Percentiles rank a stretch among this genome's conserved stretches.
phyloP scores from a whole-genome alignment of 257 asterid genomes.

The Solanum okadae region DNA sequence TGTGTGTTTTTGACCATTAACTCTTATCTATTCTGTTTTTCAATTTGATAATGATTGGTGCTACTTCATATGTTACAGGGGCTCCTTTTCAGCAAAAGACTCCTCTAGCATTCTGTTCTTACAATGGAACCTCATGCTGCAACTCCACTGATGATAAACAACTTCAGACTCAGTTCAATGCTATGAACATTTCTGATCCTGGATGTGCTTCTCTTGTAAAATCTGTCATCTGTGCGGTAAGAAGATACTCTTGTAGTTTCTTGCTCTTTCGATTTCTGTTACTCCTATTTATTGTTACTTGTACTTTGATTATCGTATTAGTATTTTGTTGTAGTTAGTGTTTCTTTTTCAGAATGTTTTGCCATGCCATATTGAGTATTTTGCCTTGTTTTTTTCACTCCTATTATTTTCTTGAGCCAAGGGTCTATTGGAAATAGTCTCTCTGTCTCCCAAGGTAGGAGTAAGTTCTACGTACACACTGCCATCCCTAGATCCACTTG shows the following conservation, averaged over 20 bases:
- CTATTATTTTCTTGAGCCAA: not conserved
- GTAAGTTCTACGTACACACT: not conserved
- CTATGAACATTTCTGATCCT: slow-evolving; percentile 59
- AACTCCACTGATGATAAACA: slow-evolving; percentile 37
- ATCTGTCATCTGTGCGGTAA: slow-evolving; percentile 70
- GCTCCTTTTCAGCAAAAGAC: slow-evolving; percentile 43
- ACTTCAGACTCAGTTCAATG: slow-evolving; percentile 37
- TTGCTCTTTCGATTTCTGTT: not conserved
- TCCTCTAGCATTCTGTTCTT: slow-evolving; percentile 52
- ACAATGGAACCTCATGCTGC: slow-evolving; percentile 74
- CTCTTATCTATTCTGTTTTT: not conserved
- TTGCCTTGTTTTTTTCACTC: not conserved
- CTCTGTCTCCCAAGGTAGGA: not conserved
- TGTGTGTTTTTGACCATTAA: not conserved
- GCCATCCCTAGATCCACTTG: not conserved
- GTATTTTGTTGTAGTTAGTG: not conserved
- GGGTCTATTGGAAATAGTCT: not conserved
- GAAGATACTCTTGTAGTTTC: not conserved
- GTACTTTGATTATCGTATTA: not conserved
- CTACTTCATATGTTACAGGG: slow-evolving; percentile 23
- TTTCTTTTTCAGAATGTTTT: not conserved
- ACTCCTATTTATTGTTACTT: not conserved
- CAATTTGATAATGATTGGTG: not conserved
- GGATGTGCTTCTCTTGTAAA: slow-evolving; percentile 63
- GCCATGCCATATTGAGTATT: not conserved